Percentiles rank a stretch among this genome's conserved stretches.
Evolutionary conservation across 768 basidiomycete species (phyloP).

Genomic region (Amanita thiersii): DNA sequence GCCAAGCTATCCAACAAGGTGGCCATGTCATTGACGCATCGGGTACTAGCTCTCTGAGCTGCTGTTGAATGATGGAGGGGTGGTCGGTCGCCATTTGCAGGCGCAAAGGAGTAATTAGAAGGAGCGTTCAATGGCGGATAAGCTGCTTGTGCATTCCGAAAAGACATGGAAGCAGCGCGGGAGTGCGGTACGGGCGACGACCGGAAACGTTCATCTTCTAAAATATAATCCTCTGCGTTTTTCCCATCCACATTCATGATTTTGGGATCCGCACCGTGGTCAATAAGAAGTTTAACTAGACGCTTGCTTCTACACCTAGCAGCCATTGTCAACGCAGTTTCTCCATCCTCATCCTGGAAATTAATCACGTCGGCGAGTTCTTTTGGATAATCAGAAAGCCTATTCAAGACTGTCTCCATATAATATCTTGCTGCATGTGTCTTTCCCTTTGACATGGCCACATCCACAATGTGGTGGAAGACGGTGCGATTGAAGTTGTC

Average conservation of each 20-base stretch:
- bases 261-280: conserved; percentile 95
- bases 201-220: conserved; percentile 96
- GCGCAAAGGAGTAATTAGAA: conserved; percentile 33
- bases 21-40: conserved; percentile 78
- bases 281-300: conserved; percentile 89
- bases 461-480: conserved; percentile 96
- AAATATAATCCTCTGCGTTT: conserved; percentile 96
- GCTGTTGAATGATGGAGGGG: conserved; percentile 80
- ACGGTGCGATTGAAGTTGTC: conserved; percentile 96
- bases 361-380: conserved; percentile 98
- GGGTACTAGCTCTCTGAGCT: conserved; percentile 80
- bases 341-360: conserved; percentile 98
- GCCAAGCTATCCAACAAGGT: conserved; percentile 85
- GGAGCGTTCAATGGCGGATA: conserved; percentile 38
- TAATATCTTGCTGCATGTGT: conserved; percentile 97
- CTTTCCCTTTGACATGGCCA: conserved; percentile 96
- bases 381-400: conserved; percentile 88
- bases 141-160: conserved; percentile 60
- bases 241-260: conserved; percentile 92
- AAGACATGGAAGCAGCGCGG: conserved; percentile 59
- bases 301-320: conserved; percentile 94
- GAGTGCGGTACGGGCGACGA: conserved; percentile 81
- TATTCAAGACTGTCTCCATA: conserved; percentile 89
- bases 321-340: conserved; percentile 94
- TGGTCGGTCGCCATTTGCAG: conserved; percentile 52